These are phyloP conservation scores for Cajanus cajan DNA, from an alignment of 306 rosid genomes.

Conservation along the genomic window DNA sequence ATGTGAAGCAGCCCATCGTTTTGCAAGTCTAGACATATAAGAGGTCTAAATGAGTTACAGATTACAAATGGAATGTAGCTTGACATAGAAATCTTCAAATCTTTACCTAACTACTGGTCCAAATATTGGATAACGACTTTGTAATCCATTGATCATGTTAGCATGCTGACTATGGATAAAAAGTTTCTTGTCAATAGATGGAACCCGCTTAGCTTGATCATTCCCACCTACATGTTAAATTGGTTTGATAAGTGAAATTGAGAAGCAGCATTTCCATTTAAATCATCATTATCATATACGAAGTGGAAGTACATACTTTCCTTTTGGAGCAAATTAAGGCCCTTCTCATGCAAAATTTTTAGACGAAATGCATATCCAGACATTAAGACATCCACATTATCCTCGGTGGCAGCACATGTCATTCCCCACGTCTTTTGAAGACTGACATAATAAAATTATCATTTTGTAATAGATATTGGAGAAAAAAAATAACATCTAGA, in stretches of 20 bases:
- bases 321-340: slow-evolving; percentile 65
- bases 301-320: slow-evolving; percentile 53
- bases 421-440: slow-evolving; percentile 77
- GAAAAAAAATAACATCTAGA: slow-evolving; percentile 27
- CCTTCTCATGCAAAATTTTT: slow-evolving; percentile 91
- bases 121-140: slow-evolving; percentile 66
- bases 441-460: slow-evolving; percentile 55
- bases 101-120: slow-evolving; percentile 83
- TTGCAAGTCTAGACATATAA: slow-evolving; percentile 77
- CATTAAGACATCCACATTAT: slow-evolving; percentile 67
- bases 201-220: slow-evolving; percentile 54
- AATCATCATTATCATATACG: slow-evolving; percentile 20
- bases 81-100: slow-evolving; percentile 19
- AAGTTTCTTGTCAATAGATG: slow-evolving; percentile 64
- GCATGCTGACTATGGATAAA: slow-evolving; percentile 79
- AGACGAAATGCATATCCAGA: slow-evolving; percentile 94
- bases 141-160: slow-evolving; percentile 89
- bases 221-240: slow-evolving; percentile 54
- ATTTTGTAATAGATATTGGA: slow-evolving; percentile 32
- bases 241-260: slow-evolving; percentile 28
- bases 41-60: slow-evolving; percentile 29
- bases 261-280: slow-evolving; percentile 22
- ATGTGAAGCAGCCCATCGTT: slow-evolving; percentile 93
- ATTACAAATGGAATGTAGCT: slow-evolving; percentile 12
- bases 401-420: slow-evolving; percentile 74